Conservation (phyloP, 352 stramenopile genomes). For the Globisporangium paroecandrum region DNA sequence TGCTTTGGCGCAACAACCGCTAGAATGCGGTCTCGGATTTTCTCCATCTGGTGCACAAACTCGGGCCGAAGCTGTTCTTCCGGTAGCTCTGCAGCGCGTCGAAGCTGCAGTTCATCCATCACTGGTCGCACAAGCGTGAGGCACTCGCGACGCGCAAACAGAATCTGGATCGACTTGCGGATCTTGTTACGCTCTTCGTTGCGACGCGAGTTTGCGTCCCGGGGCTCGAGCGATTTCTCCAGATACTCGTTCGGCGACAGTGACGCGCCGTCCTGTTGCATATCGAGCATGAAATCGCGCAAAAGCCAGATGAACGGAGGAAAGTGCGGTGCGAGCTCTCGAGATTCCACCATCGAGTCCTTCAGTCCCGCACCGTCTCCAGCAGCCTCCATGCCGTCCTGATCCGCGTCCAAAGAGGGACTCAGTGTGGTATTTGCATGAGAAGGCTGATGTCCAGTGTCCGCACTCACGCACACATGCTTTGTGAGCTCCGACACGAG, state of each 20-base stretch:
- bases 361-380: constrained; percentile 3
- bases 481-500: constrained; percentile 85
- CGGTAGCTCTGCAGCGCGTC: constrained; percentile 47
- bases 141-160: constrained; percentile 75
- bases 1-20: constrained; percentile 53
- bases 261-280: constrained; percentile 55
- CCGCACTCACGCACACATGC: constrained; percentile 66
- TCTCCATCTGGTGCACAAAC: constrained; percentile 70
- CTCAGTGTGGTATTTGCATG: not conserved
- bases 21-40: constrained; percentile 47
- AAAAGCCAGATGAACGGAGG: constrained; percentile 82
- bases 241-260: constrained; percentile 75
- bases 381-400: constrained; percentile 11
- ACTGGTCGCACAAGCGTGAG: constrained; percentile 77
- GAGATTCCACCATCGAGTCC: constrained; percentile 43
- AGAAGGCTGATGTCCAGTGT: constrained; percentile 17
- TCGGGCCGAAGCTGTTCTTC: constrained; percentile 65
- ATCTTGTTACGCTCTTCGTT: constrained; percentile 76
- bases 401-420: not conserved
- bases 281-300: constrained; percentile 80
- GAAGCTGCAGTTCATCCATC: constrained; percentile 59
- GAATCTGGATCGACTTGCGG: constrained; percentile 51
- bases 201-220: constrained; percentile 35
- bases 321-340: constrained; percentile 68
- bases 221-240: constrained; percentile 65